Conservation (phyloP, 1,284 basidiomycete genomes). For the Pisolithus thermaeus region DNA sequence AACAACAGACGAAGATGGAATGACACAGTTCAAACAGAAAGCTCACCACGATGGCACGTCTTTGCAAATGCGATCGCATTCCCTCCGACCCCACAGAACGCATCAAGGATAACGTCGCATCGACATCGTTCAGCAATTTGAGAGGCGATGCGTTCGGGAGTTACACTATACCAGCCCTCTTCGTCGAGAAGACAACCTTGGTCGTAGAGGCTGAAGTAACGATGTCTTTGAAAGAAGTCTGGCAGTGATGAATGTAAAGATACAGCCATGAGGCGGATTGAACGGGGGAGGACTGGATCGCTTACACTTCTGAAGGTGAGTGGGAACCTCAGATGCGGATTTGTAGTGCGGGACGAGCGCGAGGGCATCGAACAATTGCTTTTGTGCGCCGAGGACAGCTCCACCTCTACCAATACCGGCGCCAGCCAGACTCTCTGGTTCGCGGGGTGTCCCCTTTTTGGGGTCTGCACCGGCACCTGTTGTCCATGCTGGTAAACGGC, state of each 20-base stretch:
- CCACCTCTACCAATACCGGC: no score
- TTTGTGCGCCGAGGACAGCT: neutral
- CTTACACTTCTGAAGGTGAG: constrained; percentile 78
- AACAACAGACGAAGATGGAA: constrained; percentile 1
- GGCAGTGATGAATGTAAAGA: constrained; percentile 7
- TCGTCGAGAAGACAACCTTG: constrained; percentile 75
- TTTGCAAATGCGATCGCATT: constrained; percentile 97
- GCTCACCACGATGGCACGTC: constrained; percentile 84
- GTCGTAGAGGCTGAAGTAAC: constrained; percentile 79
- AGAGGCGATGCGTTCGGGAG: constrained; percentile 85
- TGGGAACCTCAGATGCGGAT: constrained; percentile 60
- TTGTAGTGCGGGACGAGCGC: constrained; percentile 68
- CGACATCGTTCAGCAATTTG: constrained; percentile 91
- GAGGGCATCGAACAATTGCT: constrained; percentile 51
- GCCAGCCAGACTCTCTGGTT: neutral
- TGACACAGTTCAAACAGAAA: neutral
- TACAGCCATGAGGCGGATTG: neutral
- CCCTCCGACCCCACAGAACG: constrained; percentile 96
- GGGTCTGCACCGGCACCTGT: neutral
- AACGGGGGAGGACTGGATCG: constrained; percentile 6
- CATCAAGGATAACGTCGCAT: constrained; percentile 82
- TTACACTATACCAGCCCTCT: constrained; percentile 97
- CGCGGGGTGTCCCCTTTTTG: neutral
- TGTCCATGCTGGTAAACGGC: neutral
- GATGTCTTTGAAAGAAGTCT: constrained; percentile 84